Evolutionary conservation across 345 rosid genomes (phyloP), one percentile per base, ranked within the genome.

Genomic region (Kernera saxatilis): DNA sequence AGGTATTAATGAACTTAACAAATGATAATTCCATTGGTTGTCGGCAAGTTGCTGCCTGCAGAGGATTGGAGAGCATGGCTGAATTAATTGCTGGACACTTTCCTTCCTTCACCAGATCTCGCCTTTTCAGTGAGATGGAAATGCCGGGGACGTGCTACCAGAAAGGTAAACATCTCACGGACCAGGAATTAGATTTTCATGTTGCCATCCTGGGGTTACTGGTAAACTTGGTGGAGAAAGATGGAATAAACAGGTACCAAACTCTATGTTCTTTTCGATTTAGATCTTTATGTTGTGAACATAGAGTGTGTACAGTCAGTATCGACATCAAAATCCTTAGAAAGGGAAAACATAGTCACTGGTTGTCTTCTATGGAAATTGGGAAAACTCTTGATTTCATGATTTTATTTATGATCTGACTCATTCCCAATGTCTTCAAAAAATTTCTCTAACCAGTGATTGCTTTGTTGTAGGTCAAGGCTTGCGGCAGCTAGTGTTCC

Each of bases 1-100:
- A 93, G 98, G 97, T 91, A 58, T 79, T 93, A 64, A 91, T 93
- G 93, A 93, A 93, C 79, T 77, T 91, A 71, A 91, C 98, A 15
- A 93, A 93, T 80, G 98, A 89, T 55, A 91, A 93, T 51, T 82
- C 94, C 51, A 70, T 79, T 40, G 95, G 97, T 49, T 93, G 98
- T 81, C 85, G 72, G 73, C 88, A 91, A 88, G 82, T 93, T 78
- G 95, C 91, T 77, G 79, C 82, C 17, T 91, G 82, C 69, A 89
- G 90, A 71, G 98, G 91, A 39, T 78, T 93, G 67, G 98, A 93
- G 83, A 80, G 83, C 45, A 82, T 93, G 91, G 79, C 85, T 68
- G 77, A 81, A 52, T 72, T 93, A 80, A 89, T 91, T 73, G 96
- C 84, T 30, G 71, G 76, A 35, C 96, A 93, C 76, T 93, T 86